Percentiles rank a stretch among this genome's conserved stretches.
Conservation (phyloP, 306 rosid genomes). For the Trifolium fragiferum region DNA sequence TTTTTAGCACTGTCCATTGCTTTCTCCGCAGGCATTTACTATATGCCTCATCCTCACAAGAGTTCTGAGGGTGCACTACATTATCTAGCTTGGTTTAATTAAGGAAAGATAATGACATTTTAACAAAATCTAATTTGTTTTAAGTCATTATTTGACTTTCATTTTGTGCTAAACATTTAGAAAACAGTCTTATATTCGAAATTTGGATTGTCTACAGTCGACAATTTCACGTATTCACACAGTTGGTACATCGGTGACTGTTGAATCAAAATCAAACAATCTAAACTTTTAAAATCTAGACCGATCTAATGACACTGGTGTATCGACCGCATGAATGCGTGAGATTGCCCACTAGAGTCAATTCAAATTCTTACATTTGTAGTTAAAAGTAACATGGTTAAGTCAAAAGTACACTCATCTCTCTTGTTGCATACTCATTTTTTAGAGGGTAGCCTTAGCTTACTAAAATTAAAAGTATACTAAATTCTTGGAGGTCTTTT, state of each 20-base stretch:
- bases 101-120: slow-evolving; percentile 36
- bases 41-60: slow-evolving; percentile 21
- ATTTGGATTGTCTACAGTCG: not conserved
- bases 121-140: slow-evolving; percentile 15
- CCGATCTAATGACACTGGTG: no score
- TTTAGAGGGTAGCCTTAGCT: slow-evolving; percentile 6
- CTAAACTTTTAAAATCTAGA: no score
- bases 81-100: not conserved
- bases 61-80: slow-evolving; percentile 19
- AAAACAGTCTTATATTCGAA: not conserved
- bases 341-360: not conserved
- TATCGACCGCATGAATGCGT: not conserved
- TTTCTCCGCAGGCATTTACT: slow-evolving; percentile 48
- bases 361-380: no score
- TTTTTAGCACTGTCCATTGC: slow-evolving; percentile 43
- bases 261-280: no score
- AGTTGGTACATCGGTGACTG: no score
- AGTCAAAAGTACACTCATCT: not conserved
- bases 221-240: not conserved
- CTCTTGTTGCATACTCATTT: not conserved
- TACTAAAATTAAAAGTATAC: slow-evolving; percentile 22
- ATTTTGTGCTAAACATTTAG: not conserved
- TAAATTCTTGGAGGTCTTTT: slow-evolving; percentile 20
- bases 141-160: not conserved
- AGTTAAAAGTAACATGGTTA: not conserved